Conservation (phyloP, 345 rosid species). For the Microcos paniculata region DNA sequence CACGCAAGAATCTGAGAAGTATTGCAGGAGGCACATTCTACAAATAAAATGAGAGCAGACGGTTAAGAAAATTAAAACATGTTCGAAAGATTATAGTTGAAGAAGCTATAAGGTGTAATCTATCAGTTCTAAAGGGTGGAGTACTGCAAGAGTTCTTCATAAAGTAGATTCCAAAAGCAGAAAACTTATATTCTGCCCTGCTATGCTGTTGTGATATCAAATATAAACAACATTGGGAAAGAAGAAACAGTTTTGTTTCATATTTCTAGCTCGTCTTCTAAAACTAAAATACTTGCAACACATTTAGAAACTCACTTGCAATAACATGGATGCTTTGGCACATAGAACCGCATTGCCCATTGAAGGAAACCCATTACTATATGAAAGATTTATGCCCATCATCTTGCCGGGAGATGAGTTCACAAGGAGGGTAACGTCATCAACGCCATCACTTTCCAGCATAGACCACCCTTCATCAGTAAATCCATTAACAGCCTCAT, state of each 20-base stretch:
- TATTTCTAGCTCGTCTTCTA: not conserved
- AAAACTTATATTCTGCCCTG: not conserved
- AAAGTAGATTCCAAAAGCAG: not conserved
- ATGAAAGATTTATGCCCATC: slow-evolving; percentile 70
- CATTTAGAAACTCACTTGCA: slow-evolving; percentile 52
- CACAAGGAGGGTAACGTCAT: slow-evolving; percentile 89
- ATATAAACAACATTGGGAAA: not conserved
- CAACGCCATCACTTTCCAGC: slow-evolving; percentile 91
- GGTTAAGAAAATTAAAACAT: not conserved
- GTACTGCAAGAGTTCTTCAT: not conserved
- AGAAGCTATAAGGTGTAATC: slow-evolving; percentile 6
- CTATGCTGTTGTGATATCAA: not conserved
- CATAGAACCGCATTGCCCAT: slow-evolving; percentile 75
- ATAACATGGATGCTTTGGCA: slow-evolving; percentile 96
- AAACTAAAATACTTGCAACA: not conserved
- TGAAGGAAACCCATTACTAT: slow-evolving; percentile 66
- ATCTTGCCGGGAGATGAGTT: slow-evolving; percentile 87
- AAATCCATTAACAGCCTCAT: slow-evolving; percentile 94
- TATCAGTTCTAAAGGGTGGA: not conserved
- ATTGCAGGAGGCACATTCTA: slow-evolving; percentile 97
- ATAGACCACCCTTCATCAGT: slow-evolving; percentile 94
- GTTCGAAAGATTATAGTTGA: not conserved
- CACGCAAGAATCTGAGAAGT: slow-evolving; percentile 85
- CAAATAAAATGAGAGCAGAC: slow-evolving; percentile 5
- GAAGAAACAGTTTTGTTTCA: not conserved